These are phyloP conservation scores for Cryptococcus sp. DNA, from an alignment of 1,284 basidiomycete species.

Conservation along the genomic window DNA sequence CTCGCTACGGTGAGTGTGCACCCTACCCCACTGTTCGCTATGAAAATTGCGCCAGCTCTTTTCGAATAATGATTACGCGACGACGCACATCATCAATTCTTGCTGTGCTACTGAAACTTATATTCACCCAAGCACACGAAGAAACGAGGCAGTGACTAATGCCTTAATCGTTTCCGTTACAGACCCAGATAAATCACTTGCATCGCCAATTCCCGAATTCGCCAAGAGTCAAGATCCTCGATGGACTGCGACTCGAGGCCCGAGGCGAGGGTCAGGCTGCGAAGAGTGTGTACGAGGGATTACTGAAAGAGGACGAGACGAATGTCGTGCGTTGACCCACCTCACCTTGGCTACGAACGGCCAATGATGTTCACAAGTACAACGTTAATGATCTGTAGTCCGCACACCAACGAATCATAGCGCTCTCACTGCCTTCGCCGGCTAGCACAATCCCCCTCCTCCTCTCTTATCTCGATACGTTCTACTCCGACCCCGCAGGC, in stretches of 20 bases:
- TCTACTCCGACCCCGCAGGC: conserved; percentile 87
- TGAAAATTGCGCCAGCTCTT: not conserved
- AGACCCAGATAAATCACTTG: conserved; percentile 71
- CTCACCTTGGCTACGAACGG: not conserved
- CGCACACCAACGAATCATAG: conserved; percentile 80
- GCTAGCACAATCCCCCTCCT: conserved; percentile 74
- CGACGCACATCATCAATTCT: too few relatives aligned
- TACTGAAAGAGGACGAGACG: conserved; percentile 71
- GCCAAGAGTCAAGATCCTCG: conserved; percentile 77
- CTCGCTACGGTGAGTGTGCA: conserved; percentile 73
- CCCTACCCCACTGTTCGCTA: not conserved
- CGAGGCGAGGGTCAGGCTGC: conserved; percentile 56
- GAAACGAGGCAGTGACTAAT: too few relatives aligned
- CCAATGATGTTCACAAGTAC: not conserved
- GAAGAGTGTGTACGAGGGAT: conserved; percentile 60
- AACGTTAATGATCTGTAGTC: conserved; percentile 56
- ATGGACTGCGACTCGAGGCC: conserved; percentile 82
- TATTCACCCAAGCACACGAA: too few relatives aligned
- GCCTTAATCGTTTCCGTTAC: not conserved
- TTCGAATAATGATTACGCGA: too few relatives aligned
- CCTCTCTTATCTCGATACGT: conserved; percentile 80
- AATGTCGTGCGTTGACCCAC: conserved; percentile 64
- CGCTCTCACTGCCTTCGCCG: conserved; percentile 56
- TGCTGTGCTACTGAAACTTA: too few relatives aligned
- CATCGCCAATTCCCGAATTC: conserved; percentile 74